Percentiles rank a stretch among this genome's conserved stretches.
These are phyloP conservation scores for Lichina pygmaea DNA, from an alignment of 495 filamentous ascomycete genomes.

Conservation along the genomic window DNA sequence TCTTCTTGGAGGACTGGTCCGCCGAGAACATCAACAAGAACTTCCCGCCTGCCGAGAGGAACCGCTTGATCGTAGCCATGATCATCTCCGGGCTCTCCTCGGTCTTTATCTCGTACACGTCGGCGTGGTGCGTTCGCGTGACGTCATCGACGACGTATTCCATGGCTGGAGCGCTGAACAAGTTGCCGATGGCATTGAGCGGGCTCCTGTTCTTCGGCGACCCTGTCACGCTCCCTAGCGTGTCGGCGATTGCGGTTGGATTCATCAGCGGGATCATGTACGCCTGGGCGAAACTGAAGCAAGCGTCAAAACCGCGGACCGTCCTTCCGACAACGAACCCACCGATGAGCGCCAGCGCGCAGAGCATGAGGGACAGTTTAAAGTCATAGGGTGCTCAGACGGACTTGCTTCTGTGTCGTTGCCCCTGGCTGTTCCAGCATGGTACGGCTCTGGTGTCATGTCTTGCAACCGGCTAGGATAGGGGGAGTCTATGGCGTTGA, in stretches of 20 bases:
- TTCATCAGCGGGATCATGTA: conserved; percentile 8
- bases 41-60: conserved; percentile 57
- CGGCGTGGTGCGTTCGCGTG: conserved; percentile 7
- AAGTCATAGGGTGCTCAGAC: conserved; percentile 1
- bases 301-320: neutral
- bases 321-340: conserved; percentile 1
- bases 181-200: conserved; percentile 6
- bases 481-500: neutral
- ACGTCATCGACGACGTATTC: conserved; percentile 7
- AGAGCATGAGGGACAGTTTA: conserved; percentile 3
- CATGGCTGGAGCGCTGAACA: conserved; percentile 7
- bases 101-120: conserved; percentile 74
- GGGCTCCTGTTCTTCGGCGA: conserved; percentile 7
- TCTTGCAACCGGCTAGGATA: too few species aligned
- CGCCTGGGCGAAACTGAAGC: conserved; percentile 5
- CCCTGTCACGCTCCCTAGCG: conserved; percentile 5
- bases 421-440: too few species aligned
- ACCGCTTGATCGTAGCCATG: conserved; percentile 61
- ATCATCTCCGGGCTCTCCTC: conserved; percentile 78
- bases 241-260: conserved; percentile 5
- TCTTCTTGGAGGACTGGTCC: conserved; percentile 83
- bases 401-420: neutral
- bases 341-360: conserved; percentile 4
- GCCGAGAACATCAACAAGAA: conserved; percentile 56
- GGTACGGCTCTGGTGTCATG: too few species aligned